Evolutionary conservation across 2,329 filamentous ascomycete genomes (phyloP).

Genomic region (Fusarium dlaminii): DNA sequence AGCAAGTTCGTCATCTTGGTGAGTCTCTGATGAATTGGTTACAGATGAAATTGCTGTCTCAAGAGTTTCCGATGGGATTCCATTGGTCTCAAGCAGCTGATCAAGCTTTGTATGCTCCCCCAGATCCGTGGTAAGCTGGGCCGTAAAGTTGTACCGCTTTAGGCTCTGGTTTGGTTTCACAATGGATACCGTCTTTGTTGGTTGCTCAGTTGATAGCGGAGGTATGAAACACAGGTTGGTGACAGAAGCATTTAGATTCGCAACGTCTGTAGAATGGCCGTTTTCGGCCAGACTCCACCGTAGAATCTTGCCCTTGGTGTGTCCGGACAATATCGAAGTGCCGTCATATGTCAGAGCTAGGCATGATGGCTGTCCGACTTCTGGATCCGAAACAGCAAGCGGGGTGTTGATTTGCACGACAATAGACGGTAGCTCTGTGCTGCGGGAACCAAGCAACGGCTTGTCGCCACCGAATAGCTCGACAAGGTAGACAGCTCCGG

Average conservation of each 20-base stretch:
- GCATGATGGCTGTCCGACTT: constrained; percentile 72
- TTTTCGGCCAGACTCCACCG: constrained; percentile 82
- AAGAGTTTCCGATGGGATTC: constrained; percentile 58
- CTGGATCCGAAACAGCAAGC: constrained; percentile 66
- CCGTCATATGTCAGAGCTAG: constrained; percentile 84
- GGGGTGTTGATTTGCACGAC: constrained; percentile 65
- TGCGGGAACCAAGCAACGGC: constrained; percentile 63
- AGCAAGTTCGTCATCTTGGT: constrained; percentile 32
- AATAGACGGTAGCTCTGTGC: constrained; percentile 64
- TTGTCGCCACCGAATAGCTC: constrained; percentile 72
- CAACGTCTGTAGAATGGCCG: constrained; percentile 72
- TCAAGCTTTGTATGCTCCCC: constrained; percentile 55
- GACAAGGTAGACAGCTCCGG: constrained; percentile 81
- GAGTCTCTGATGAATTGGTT: constrained; percentile 37
- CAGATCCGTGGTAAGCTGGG: constrained; percentile 65
- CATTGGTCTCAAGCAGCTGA: constrained; percentile 56
- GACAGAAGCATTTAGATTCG: constrained; percentile 81
- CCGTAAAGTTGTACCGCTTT: constrained; percentile 71
- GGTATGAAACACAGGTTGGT: constrained; percentile 82
- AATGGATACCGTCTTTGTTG: constrained; percentile 66
- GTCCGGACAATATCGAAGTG: constrained; percentile 81
- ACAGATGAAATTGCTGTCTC: constrained; percentile 62
- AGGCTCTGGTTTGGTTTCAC: constrained; percentile 82
- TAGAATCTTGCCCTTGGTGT: constrained; percentile 80
- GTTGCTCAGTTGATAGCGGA: constrained; percentile 57